A percentile compares a stretch with the other conserved stretches of the same genome.
Conservation (phyloP, 2,329 filamentous ascomycete genomes). For the Byssoonygena ceratinophila region DNA sequence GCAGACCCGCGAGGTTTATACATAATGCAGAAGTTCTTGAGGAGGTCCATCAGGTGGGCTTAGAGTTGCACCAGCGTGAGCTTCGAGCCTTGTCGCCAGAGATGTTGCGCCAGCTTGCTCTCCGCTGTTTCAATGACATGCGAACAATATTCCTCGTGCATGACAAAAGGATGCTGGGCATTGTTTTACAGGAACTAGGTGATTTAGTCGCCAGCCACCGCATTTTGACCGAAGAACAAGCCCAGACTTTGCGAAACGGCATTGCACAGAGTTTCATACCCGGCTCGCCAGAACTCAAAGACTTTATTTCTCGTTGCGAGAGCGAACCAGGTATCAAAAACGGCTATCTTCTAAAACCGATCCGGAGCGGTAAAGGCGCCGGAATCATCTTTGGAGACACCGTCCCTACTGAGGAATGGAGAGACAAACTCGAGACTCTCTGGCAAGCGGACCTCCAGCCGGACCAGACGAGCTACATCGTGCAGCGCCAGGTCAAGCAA, state of each 20-base stretch:
- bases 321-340: constrained; percentile 16
- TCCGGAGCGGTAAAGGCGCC: constrained; percentile 19
- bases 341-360: constrained; percentile 22
- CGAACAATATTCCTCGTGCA: constrained; percentile 25
- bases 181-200: constrained; percentile 25
- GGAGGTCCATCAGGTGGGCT: constrained; percentile 22
- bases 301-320: constrained; percentile 12
- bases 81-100: constrained; percentile 18
- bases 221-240: constrained; percentile 18
- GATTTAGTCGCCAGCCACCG: constrained; percentile 16
- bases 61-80: constrained; percentile 27
- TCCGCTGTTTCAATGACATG: constrained; percentile 27
- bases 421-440: constrained; percentile 17
- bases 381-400: constrained; percentile 23
- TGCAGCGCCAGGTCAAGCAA: constrained; percentile 20
- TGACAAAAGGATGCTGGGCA: constrained; percentile 28
- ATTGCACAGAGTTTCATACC: constrained; percentile 22
- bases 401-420: constrained; percentile 18
- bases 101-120: constrained; percentile 21
- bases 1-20: background rate
- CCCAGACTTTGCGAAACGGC: constrained; percentile 17
- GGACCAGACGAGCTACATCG: constrained; percentile 17
- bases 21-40: constrained; percentile 18
- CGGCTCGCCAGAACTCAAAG: constrained; percentile 20
- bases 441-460: constrained; percentile 5